Base-by-base conservation (phyloP, 257 asterid species). In the Marsdenia floribunda region DNA sequence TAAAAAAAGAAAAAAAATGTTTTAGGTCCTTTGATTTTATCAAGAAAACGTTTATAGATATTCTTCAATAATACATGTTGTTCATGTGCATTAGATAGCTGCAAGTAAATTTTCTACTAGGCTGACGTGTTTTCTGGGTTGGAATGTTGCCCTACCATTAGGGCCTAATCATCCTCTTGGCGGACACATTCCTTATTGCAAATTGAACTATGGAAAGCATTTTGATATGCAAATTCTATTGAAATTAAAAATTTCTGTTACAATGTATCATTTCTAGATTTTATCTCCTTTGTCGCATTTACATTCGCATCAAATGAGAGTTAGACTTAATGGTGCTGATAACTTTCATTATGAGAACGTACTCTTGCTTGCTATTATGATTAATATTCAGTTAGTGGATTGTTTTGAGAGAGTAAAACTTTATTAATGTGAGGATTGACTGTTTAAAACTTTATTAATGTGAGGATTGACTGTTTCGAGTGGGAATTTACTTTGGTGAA, bases 401-500 rank as follows among this genome's bases (percentile, higher is more conserved):
- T 77, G 61, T 33, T 26, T 54, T 72, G 52, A 72, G 77, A 65
- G 74, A 42, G 55, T 22, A 67, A 44, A 47, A 33, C 68, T 40
- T 40, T 79, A 57, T 65, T 70, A 11, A 73, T 44, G 47, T n/a
- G 66, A 72, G 78, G 54, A 71, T 73, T 33, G 12, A 75, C 71
- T 33, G 71, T 77, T 55, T 59, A 11, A 44, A 47, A 33, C 68
- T 40, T 40, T 79, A 57, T 65, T 70, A 11, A 73, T 44, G 47
- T n/a, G 66, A 72, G 78, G 54, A 71, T 73, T 33, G 12, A 75
- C 71, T 33, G 71, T 77, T 55, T 59, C 6, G 70, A 68, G 78
- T 52, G 61, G 70, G 33, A 75, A 58, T 78, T 82, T 52, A 61
- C 75, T 75, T 73, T 72, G 82, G 77, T 76, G 79, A 72, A 69